Conservation (phyloP, 2,329 filamentous ascomycete species). For the Eurotiales sp. region DNA sequence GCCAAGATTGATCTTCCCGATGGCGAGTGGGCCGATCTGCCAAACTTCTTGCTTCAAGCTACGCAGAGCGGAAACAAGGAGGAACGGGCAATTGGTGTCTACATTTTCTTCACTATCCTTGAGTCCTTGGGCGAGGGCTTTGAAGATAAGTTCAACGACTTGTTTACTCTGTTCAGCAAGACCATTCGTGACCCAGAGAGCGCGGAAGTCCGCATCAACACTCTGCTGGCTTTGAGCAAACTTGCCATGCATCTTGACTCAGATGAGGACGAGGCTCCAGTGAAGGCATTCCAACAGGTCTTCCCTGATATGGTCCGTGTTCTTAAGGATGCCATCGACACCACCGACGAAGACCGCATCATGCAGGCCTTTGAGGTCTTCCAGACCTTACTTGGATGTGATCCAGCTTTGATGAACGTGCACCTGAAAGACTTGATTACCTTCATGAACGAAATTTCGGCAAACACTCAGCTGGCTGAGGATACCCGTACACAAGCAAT, state of each 20-base stretch:
- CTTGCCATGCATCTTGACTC: constrained; percentile 83
- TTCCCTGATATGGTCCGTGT: constrained; percentile 87
- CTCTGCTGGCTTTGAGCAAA: constrained; percentile 82
- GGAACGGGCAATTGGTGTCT: constrained; percentile 86
- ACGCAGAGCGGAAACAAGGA: constrained; percentile 69
- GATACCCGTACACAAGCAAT: constrained; percentile 87
- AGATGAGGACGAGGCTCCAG: constrained; percentile 72
- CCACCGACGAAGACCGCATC: constrained; percentile 78
- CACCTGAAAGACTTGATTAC: constrained; percentile 87
- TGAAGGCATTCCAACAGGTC: constrained; percentile 72
- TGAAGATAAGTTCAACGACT: constrained; percentile 70
- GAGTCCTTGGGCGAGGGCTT: constrained; percentile 85
- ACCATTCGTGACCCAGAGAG: constrained; percentile 90
- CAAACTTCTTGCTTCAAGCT: constrained; percentile 73
- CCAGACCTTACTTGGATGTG: constrained; percentile 88
- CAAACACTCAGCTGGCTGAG: constrained; percentile 72
- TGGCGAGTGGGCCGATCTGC: constrained; percentile 78
- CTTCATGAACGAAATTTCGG: constrained; percentile 88
- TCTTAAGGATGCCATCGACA: constrained; percentile 76
- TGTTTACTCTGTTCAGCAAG: constrained; percentile 78
- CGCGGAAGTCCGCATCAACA: constrained; percentile 90
- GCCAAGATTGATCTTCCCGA: constrained; percentile 82
- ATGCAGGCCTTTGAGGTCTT: constrained; percentile 95
- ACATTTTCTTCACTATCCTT: constrained; percentile 86
- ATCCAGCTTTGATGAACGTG: constrained; percentile 73